These are phyloP conservation scores for Myxozyma neotropica DNA, from an alignment of 805 yeast genomes.

Conservation along the genomic window DNA sequence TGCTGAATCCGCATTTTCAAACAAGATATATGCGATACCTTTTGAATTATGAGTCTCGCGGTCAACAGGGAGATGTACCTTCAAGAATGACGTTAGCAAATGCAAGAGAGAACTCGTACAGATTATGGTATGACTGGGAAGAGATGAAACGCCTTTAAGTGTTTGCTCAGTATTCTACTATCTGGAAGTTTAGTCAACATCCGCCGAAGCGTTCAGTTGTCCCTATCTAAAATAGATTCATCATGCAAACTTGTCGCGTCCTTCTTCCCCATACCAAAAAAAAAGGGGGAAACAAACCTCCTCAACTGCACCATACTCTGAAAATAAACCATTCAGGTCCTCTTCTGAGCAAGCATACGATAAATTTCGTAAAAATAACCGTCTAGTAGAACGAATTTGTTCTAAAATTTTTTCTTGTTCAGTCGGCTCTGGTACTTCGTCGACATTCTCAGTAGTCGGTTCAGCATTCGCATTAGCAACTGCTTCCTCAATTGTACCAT, in stretches of 20 bases:
- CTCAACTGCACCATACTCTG: constrained; percentile 67
- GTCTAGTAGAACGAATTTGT: constrained; percentile 63
- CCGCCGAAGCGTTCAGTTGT: constrained; percentile 35
- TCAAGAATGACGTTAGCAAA: not conserved
- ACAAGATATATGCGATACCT: constrained; percentile 88
- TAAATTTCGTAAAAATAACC: constrained; percentile 86
- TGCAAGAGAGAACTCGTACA: not conserved
- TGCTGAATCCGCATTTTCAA: constrained; percentile 69
- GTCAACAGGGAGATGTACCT: constrained; percentile 87
- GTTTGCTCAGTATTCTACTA: constrained; percentile 33
- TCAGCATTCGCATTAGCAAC: constrained; percentile 5
- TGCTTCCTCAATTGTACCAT: not conserved
- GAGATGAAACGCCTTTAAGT: not conserved
- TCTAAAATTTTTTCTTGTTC: constrained; percentile 25
- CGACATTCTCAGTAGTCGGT: not conserved
- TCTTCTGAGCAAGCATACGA: constrained; percentile 75
- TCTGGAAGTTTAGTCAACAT: constrained; percentile 33
- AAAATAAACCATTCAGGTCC: constrained; percentile 70
- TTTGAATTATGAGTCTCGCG: constrained; percentile 87
- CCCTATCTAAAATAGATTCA: constrained; percentile 37
- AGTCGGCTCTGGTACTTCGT: constrained; percentile 8
- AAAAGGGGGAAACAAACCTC: constrained; percentile 48
- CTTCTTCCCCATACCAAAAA: not conserved
- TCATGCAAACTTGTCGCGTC: constrained; percentile 6
- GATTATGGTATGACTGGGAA: no score